Evolutionary conservation across 2,329 filamentous ascomycete genomes (phyloP), one percentile per base, ranked within the genome.

Genomic region (Fusarium nodosum): DNA sequence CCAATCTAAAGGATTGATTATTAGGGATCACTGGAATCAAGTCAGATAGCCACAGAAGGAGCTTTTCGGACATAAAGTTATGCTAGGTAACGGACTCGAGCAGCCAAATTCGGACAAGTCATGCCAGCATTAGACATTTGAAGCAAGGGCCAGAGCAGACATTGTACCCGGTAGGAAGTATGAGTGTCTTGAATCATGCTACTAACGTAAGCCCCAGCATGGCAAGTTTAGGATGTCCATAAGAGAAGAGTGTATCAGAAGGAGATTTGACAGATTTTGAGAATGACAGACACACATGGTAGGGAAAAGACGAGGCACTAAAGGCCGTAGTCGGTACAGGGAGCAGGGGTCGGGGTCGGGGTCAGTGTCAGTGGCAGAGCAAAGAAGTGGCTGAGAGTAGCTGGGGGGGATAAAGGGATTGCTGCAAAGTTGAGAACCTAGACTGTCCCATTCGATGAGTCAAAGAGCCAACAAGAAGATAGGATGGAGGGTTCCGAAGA

Each of bases 241-340:
- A 53, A 66, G 55, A 62, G 54, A 75, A 72, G 79, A 77, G 79
- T 80, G 80, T 82, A 80, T 82, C 81, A 82, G 79, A 80, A 69
- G 78, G 77, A 80, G 78, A 81, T 72, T 68, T 68, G 72, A 73
- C 71, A 71, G 69, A 70, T 72, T 69, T 48, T 55, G 55, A 41
- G 55, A 26, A 41, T 20, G 20, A 9, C 33, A 38, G 31, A 13
- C 33, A 50, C 56, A 47, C 36, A 57, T 64, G 44, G 54, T 66
- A 56, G 34, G 48, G 55, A 66, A 30, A 45, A 56, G 41, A 52
- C 45, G 48, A 64, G 55, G 39, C 58, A 54, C 50, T 61, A 51
- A 60, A 56, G 42, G 42, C 36, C 38, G 50, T 53, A 59, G 56
- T 60, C 45, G 20, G 48, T 31, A 46, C 60, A 65, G 26, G 50